These are phyloP conservation scores for Trametes maxima DNA, from an alignment of 768 basidiomycete species.

Conservation along the genomic window DNA sequence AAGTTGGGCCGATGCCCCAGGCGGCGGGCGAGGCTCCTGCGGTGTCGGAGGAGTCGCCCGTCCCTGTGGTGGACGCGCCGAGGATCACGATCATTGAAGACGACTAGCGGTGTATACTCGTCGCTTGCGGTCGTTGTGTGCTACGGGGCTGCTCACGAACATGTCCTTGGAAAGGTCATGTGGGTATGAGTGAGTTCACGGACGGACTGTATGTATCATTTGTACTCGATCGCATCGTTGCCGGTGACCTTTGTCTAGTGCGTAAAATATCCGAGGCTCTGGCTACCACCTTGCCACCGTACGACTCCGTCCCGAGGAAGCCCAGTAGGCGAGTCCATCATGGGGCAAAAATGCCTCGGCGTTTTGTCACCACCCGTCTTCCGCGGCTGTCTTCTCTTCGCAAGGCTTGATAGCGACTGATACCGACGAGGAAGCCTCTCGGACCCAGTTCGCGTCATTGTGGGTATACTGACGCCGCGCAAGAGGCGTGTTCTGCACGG, in stretches of 20 bases:
- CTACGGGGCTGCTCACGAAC: neutral
- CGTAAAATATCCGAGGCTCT: slow-evolving; percentile 4
- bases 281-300: neutral
- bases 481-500: neutral
- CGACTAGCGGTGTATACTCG: slow-evolving; percentile 30
- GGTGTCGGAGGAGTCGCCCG: slow-evolving; percentile 10
- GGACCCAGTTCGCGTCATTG: neutral
- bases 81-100: slow-evolving; percentile 56
- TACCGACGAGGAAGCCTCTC: neutral
- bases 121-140: neutral
- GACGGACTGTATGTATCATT: slow-evolving; percentile 10
- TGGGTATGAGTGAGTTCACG: neutral
- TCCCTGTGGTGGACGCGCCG: slow-evolving; percentile 37
- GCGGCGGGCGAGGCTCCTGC: neutral
- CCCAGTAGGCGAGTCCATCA: neutral
- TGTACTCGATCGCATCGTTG: slow-evolving; percentile 5
- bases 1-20: slow-evolving; percentile 27
- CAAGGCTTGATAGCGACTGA: neutral
- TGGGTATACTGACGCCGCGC: neutral
- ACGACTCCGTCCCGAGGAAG: neutral
- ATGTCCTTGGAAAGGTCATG: slow-evolving; percentile 1
- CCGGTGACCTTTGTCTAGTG: slow-evolving; percentile 8
- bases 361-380: neutral
- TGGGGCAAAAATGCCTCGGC: neutral
- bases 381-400: neutral